A percentile compares a stretch with the other conserved stretches of the same genome.
phyloP scores from a whole-genome alignment of 768 basidiomycete genomes.

The Hericium alpestre region DNA sequence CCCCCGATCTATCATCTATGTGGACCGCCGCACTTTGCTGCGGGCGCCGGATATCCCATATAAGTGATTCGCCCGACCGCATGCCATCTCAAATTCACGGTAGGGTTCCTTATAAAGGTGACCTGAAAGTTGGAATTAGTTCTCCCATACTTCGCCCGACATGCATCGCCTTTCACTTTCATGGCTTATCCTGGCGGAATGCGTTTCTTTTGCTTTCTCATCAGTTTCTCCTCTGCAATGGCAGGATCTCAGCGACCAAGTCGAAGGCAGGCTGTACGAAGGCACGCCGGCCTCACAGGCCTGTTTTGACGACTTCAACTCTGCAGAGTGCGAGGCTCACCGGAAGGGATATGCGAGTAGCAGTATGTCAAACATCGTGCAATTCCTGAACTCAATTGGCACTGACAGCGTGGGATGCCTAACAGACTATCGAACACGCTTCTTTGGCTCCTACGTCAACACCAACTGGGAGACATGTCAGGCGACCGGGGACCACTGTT shows the following conservation, averaged over 20 bases:
- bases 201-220: not conserved
- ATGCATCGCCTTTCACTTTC: too few relatives aligned
- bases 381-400: not conserved
- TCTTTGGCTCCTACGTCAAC: slow-evolving; percentile 25
- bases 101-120: too few relatives aligned
- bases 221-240: not conserved
- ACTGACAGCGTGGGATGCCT: not conserved
- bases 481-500: slow-evolving; percentile 31
- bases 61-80: too few relatives aligned
- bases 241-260: not conserved
- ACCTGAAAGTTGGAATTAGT: too few relatives aligned
- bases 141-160: too few relatives aligned
- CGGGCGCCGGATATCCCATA: too few relatives aligned
- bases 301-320: not conserved
- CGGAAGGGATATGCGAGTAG: not conserved
- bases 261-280: not conserved
- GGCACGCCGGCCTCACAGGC: not conserved
- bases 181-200: too few relatives aligned
- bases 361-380: not conserved
- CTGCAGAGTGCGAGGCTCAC: not conserved
- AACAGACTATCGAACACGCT: slow-evolving; percentile 15
- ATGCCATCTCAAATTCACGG: too few relatives aligned
- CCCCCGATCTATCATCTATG: too few relatives aligned
- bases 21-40: too few relatives aligned
- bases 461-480: slow-evolving; percentile 52